Evolutionary conservation across 1,284 basidiomycete genomes (phyloP).

Genomic region (Puccinia brachypodii): DNA sequence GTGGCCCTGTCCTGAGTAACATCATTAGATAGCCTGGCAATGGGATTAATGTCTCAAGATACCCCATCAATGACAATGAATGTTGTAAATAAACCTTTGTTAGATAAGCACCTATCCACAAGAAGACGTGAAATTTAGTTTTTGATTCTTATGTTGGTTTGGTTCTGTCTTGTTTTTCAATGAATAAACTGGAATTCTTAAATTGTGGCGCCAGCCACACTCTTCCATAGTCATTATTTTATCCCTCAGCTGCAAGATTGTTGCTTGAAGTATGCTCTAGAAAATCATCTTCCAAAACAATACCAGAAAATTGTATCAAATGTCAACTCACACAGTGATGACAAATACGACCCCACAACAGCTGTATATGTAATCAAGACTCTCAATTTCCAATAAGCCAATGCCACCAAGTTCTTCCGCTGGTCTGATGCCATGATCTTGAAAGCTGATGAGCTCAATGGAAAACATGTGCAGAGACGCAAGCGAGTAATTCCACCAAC

Average conservation of each 20-base stretch:
- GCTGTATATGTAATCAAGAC: slow-evolving; percentile 9
- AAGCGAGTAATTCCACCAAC: background rate
- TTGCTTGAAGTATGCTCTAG: background rate
- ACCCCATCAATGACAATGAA: background rate
- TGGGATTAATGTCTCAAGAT: background rate
- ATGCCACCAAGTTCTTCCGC: slow-evolving; percentile 19
- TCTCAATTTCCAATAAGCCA: background rate
- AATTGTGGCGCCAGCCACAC: too few species aligned
- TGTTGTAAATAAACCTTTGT: background rate
- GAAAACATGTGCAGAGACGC: background rate
- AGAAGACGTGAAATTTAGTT: too few species aligned
- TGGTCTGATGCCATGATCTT: background rate
- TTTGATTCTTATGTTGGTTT: too few species aligned
- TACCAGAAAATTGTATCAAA: slow-evolving; percentile 9
- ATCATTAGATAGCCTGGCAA: background rate
- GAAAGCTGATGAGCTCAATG: background rate
- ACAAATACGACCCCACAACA: background rate
- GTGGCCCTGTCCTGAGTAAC: background rate
- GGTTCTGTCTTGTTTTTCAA: too few species aligned
- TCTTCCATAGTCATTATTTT: too few species aligned
- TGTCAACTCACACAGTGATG: background rate
- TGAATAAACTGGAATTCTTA: too few species aligned
- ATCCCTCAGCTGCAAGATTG: background rate
- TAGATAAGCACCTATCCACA: too few species aligned
- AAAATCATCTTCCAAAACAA: slow-evolving; percentile 8